Base-by-base conservation (phyloP, 805 yeast genomes). In the Priceomyces fermenticarens region DNA sequence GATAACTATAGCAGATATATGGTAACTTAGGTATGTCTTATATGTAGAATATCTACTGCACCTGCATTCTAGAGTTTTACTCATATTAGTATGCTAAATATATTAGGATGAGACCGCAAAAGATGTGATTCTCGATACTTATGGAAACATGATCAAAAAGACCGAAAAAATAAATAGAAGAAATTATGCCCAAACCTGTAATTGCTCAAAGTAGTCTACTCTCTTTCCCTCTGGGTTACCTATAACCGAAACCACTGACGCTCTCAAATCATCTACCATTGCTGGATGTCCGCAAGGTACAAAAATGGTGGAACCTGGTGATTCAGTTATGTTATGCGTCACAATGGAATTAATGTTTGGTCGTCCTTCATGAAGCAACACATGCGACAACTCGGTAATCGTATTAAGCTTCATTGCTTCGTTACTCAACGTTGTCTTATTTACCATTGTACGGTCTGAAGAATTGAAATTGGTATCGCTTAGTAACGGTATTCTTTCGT, bases 191-290 rank as follows among this genome's bases (percentile, higher is more conserved):
- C 95, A 85, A 10, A 74, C 70, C 58, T 83, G 88, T 35, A 82
- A 72, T 54, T 85, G 89, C 54, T 87, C 95, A 54, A 67, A 81
- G 54, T 80, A 81, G 51, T 82, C 89, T 11, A 84, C 75, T 17
- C 85, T 70, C 38, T 70, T 64, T 13, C 67, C 54, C 15, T 53
- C 48, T 0, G 49, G 49, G 30, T 55, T 43, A 32, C 66, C 59
- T 38, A 77, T 53, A 40, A 70, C 53, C 36, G 62, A 44, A 0
- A 74, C 65, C 3, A 78, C 72, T 2, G 71, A 58, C 10, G 51
- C 52, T 14, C 67, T 47, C 30, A 63, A 29, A 26, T 58, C 65
- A 33, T 62, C 69, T 17, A 60, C 64, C 66, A 63, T 56, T 10
- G 46, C 36, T 2, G 67, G 65, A 36, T 60, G 63, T 4, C 65